Conservation (phyloP, 2,329 filamentous ascomycete genomes). For the Aspergillus latus region DNA sequence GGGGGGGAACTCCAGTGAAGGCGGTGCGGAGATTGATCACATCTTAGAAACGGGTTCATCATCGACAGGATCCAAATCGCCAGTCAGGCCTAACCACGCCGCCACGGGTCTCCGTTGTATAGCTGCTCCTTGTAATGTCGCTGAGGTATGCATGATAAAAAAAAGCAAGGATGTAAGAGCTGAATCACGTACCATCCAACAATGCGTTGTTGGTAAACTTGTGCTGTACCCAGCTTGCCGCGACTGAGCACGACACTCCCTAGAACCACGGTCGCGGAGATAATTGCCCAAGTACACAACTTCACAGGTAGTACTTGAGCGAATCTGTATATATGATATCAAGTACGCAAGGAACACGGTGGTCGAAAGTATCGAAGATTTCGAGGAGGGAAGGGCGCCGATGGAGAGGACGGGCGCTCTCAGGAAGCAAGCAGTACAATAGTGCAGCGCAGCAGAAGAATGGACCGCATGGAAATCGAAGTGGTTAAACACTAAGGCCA, state of each 20-base stretch:
- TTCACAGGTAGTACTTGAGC: constrained; percentile 17
- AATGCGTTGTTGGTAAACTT: constrained; percentile 38
- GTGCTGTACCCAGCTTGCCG: constrained; percentile 33
- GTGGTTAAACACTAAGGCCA: constrained; percentile 18
- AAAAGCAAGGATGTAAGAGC: constrained; percentile 17
- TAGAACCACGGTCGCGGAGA: constrained; percentile 27
- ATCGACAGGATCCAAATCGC: not conserved
- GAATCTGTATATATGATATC: not conserved
- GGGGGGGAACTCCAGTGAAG: no score
- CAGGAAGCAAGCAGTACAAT: constrained; percentile 35
- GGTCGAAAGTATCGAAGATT: constrained; percentile 21
- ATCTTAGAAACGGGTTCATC: constrained; percentile 26
- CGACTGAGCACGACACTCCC: constrained; percentile 33
- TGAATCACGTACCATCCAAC: constrained; percentile 37
- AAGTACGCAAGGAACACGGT: not conserved
- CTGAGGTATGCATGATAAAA: constrained; percentile 6
- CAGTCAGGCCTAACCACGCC: constrained; percentile 23
- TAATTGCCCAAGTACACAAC: constrained; percentile 4
- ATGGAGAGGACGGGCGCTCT: constrained; percentile 23
- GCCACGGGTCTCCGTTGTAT: constrained; percentile 3
- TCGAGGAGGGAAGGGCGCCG: constrained; percentile 7
- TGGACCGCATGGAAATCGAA: constrained; percentile 34
- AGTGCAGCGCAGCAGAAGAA: constrained; percentile 32
- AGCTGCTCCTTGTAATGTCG: not conserved
- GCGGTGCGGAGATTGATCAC: constrained; percentile 27